Evolutionary conservation across 192 early-diverging fungal species (phyloP).

Genomic region (Diversispora eburnea): DNA sequence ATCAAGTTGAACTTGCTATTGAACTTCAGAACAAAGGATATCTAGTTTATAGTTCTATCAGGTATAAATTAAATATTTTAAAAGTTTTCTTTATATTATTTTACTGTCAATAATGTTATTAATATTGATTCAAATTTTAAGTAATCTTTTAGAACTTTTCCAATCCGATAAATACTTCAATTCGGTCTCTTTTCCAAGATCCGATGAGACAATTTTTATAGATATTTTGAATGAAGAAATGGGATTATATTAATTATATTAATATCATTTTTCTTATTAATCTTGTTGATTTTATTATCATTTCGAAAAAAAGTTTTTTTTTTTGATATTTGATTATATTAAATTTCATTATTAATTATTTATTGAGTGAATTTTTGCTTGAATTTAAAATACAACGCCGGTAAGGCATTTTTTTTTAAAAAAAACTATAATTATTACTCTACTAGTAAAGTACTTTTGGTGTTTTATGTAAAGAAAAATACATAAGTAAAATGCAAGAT

Average conservation of each 20-base stretch:
- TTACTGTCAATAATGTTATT: background rate
- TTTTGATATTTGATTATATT: too few species aligned
- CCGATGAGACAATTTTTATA: constrained; percentile 34
- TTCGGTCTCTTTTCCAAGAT: constrained; percentile 35
- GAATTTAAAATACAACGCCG: too few species aligned
- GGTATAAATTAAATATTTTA: constrained; percentile 27
- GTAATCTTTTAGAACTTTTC: constrained; percentile 32
- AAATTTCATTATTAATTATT: too few species aligned
- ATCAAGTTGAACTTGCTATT: constrained; percentile 79
- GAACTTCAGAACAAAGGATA: constrained; percentile 58
- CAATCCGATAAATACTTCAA: constrained; percentile 25
- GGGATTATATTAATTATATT: constrained; percentile 19
- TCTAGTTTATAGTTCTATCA: constrained; percentile 43
- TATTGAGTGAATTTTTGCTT: too few species aligned
- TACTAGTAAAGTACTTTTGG: too few species aligned
- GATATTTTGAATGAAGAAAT: constrained; percentile 37
- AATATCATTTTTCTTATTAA: too few species aligned
- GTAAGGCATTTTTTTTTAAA: too few species aligned
- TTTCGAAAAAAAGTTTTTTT: too few species aligned
- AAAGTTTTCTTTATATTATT: background rate
- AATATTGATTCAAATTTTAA: constrained; percentile 1
- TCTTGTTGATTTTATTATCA: too few species aligned
- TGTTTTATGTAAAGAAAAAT: too few species aligned
- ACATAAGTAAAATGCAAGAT: too few species aligned
- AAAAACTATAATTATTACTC: too few species aligned